Percentiles rank a stretch among this genome's conserved stretches.
Conservation (phyloP, 2,329 filamentous ascomycete genomes). For the Knufia petricola region DNA sequence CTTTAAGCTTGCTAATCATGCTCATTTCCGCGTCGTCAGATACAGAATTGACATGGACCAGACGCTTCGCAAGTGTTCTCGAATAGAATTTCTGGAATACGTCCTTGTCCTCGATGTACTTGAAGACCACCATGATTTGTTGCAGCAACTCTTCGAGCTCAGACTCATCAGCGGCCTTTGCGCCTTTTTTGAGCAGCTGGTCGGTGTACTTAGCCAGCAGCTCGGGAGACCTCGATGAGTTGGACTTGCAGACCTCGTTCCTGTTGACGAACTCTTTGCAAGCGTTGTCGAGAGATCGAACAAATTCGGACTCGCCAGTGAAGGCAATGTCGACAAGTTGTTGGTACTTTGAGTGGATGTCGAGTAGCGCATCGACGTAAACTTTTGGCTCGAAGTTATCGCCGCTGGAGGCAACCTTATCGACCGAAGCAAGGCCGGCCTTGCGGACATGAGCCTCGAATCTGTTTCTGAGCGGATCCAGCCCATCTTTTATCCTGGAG, state of each 20-base stretch:
- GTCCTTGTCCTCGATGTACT: conserved; percentile 99
- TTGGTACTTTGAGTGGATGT: conserved; percentile 90
- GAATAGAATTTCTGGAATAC: conserved; percentile 99
- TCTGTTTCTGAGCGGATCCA: conserved; percentile 74
- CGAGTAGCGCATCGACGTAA: conserved; percentile 88
- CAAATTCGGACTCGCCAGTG: conserved; percentile 92
- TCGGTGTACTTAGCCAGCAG: conserved; percentile 93
- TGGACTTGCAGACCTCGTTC: conserved; percentile 89
- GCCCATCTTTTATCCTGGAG: conserved; percentile 76
- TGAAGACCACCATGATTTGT: conserved; percentile 99
- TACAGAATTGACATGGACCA: conserved; percentile 90
- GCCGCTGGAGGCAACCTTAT: conserved; percentile 79
- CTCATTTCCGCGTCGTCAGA: conserved; percentile 96
- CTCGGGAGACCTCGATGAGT: conserved; percentile 89
- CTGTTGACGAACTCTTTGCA: conserved; percentile 97
- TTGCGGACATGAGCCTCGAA: conserved; percentile 92
- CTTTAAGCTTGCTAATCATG: conserved; percentile 99
- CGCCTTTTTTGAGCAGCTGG: conserved; percentile 81
- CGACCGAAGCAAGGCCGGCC: conserved; percentile 75
- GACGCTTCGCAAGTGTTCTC: conserved; percentile 84
- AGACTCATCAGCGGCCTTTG: conserved; percentile 83
- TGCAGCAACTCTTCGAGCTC: conserved; percentile 81
- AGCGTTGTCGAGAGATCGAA: conserved; percentile 88
- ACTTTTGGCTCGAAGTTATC: conserved; percentile 92
- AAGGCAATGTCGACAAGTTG: conserved; percentile 86